phyloP scores from a whole-genome alignment of 768 basidiomycete species.

The Scleroderma bovista region DNA sequence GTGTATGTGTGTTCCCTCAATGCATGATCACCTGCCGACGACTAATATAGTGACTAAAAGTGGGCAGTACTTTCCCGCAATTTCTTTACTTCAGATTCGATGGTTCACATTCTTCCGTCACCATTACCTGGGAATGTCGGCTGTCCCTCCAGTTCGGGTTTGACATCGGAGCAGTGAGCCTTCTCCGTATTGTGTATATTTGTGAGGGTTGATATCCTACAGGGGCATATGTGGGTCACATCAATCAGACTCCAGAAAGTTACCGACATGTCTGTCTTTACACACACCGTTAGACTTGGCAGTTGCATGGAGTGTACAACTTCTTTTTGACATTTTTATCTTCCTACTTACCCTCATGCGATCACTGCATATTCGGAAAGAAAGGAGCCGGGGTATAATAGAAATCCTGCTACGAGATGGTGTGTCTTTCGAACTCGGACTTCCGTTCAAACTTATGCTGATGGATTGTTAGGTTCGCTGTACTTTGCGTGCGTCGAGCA shows the following conservation, averaged over 20 bases:
- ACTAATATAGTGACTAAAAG: not conserved
- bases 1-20: slow-evolving; percentile 5
- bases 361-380: slow-evolving; percentile 1
- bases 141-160: not conserved
- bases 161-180: slow-evolving; percentile 5
- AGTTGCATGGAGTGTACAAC: slow-evolving; percentile 6
- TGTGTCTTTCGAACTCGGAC: not conserved
- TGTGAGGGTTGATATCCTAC: not conserved
- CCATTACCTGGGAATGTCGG: not conserved
- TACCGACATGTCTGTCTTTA: not conserved
- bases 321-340: slow-evolving; percentile 16
- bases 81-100: not conserved
- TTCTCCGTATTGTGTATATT: not conserved
- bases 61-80: slow-evolving; percentile 13
- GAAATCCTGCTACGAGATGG: slow-evolving; percentile 12
- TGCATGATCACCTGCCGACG: not conserved
- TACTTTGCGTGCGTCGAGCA: slow-evolving; percentile 13
- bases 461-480: slow-evolving; percentile 5
- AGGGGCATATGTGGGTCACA: not conserved
- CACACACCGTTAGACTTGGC: slow-evolving; percentile 3
- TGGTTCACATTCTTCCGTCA: not conserved
- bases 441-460: not conserved
- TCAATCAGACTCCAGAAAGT: not conserved
- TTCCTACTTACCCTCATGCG: slow-evolving; percentile 19
- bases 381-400: slow-evolving; percentile 3